Base-by-base conservation (phyloP, 2,329 filamentous ascomycete species). In the Paraphoma sp. region DNA sequence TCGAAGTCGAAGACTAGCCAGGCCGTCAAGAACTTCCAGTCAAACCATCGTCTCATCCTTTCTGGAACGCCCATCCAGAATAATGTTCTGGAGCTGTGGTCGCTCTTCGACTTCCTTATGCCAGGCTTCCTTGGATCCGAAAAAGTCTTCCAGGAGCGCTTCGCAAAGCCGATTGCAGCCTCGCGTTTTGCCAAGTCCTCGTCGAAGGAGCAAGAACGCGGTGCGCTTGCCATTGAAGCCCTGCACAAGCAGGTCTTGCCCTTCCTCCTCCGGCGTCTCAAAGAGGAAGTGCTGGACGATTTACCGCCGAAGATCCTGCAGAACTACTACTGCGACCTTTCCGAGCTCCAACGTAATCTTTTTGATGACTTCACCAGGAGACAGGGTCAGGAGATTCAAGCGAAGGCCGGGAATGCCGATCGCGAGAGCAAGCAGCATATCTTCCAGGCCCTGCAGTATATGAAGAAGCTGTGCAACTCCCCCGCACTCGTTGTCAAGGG, bases 391-490 rank as follows among this genome's bases (percentile, higher is more conserved):
- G 90, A 92, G 61, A 85, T 99, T 33, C 87, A 91, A 43, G 87
- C 92, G 30, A 92, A 96, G 72, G 92, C 94, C 12, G 88, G 88
- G 29, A 88, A 90, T 28, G 70, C 67, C 29, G 94, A 97, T 72
- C 96, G 96, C 74, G 92, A 96, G 60, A 89, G 93, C 64, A 99
- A 99, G 77, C 91, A 96, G 75, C 95, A 99, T 76, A 99, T 99
- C 66, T 99, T 99, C 89, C 94, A 98, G 76, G 95, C 96, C 4
- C 80, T 99, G 44, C 96, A 99, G 75, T 99, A 99, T 79, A 99
- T 99, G 96, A 92, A 96, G 59, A 98, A 98, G 80, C 86, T 99
- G 6, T 99, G 95, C 84, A 99, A 99, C 75, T 97, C 95, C 3
- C 95, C 95, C 0, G 93, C 95, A 0, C 84, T 99, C 63, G 95